Evolutionary conservation across 345 rosid species (phyloP).

Genomic region (Hibiscus trionum): DNA sequence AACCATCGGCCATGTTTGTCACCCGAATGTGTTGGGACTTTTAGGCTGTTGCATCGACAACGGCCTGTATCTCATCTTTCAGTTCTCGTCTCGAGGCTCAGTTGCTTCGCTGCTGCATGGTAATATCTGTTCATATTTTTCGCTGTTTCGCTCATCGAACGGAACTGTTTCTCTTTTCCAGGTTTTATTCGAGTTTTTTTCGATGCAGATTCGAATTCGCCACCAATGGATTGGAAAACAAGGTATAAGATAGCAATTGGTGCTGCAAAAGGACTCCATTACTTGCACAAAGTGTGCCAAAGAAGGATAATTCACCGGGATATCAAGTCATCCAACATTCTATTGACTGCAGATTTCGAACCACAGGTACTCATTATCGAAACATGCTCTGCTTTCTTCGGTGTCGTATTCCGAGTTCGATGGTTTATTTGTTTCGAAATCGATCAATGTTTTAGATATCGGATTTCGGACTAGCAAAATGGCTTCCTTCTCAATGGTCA

Average conservation of each 20-base stretch:
- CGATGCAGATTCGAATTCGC: conserved; percentile 40
- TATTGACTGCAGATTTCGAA: conserved; percentile 70
- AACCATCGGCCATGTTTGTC: conserved; percentile 82
- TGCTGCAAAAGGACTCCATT: conserved; percentile 77
- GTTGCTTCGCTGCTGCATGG: conserved; percentile 94
- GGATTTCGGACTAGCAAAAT: conserved; percentile 96
- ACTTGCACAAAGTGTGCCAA: conserved; percentile 89
- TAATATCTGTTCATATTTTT: conserved; percentile 14
- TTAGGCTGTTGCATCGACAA: conserved; percentile 86
- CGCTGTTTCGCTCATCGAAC: background rate
- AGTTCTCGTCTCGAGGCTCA: conserved; percentile 82
- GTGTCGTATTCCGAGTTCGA: background rate
- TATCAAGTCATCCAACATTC: conserved; percentile 82
- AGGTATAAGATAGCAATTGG: conserved; percentile 80
- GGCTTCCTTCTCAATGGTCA: conserved; percentile 99
- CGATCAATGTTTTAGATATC: conserved; percentile 45
- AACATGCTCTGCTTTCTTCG: background rate
- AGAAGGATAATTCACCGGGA: conserved; percentile 93
- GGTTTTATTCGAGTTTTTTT: background rate
- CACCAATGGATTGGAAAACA: conserved; percentile 61
- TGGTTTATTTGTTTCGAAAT: background rate
- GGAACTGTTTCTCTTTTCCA: background rate
- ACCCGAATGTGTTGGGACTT: conserved; percentile 71
- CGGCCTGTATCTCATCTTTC: conserved; percentile 87
- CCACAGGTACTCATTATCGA: conserved; percentile 40